Percentiles rank a stretch among this genome's conserved stretches.
Conservation (phyloP, 2,329 filamentous ascomycete species). For the Aciculosporium take region DNA sequence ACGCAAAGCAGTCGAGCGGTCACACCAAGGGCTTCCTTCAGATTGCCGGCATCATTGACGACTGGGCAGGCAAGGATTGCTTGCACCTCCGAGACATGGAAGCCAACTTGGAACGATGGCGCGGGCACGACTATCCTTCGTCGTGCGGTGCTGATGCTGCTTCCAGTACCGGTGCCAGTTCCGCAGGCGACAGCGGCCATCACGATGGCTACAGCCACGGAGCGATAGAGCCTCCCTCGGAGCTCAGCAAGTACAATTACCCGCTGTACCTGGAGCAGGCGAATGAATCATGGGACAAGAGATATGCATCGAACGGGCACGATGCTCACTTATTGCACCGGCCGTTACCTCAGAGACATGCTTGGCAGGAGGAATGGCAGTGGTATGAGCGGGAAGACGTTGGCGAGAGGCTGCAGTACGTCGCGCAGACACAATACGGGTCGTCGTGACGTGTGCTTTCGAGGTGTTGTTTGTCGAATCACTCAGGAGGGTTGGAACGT, state of each 20-base stretch:
- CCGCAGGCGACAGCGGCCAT: neutral
- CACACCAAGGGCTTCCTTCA: constrained; percentile 45
- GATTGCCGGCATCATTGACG: constrained; percentile 46
- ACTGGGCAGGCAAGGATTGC: constrained; percentile 42
- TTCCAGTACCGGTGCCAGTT: neutral
- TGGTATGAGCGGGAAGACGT: constrained; percentile 22
- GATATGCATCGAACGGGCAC: neutral
- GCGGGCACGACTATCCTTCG: constrained; percentile 13
- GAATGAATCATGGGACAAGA: neutral
- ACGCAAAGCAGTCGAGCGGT: constrained; percentile 39
- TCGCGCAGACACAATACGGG: constrained; percentile 18
- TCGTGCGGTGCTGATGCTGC: neutral
- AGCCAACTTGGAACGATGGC: constrained; percentile 44
- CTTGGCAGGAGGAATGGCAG: constrained; percentile 17
- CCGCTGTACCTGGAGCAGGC: neutral
- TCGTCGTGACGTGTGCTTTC: constrained; percentile 11
- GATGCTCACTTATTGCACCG: neutral
- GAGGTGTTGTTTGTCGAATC: no score
- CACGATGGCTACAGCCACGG: constrained; percentile 8
- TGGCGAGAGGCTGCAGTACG: constrained; percentile 12
- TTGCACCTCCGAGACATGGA: constrained; percentile 45
- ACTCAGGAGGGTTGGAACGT: no score
- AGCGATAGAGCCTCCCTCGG: neutral
- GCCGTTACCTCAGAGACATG: constrained; percentile 1
- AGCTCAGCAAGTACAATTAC: constrained; percentile 1